Base-by-base conservation (phyloP, 352 stramenopile genomes). In the Phytophthora multivora region DNA sequence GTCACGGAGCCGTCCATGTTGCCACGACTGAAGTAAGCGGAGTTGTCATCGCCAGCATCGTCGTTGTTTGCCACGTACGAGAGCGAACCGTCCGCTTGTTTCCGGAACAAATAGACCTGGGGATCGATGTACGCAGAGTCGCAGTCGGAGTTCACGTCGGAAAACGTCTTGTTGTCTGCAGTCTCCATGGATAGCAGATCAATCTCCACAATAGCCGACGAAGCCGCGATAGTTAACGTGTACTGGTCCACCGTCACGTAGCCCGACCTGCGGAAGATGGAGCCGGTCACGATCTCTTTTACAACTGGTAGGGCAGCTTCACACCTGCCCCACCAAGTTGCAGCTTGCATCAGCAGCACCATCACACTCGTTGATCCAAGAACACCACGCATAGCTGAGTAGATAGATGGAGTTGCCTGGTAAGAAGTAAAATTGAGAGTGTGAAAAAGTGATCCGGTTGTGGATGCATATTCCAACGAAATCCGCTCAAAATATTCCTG, bases 71-170 rank as follows among this genome's bases (percentile, higher is more conserved):
- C 80, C 2, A 90, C 48, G 8, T 82, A 51, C 10, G 57, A 63
- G 21, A 84, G 55, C 5, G 58, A 52, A 4, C 69, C 63, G 3
- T 82, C 62, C 0, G 54, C 48, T 4, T 23, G 33, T 26, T 71
- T 73, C 19, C 52, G 36, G 43, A 86, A 89, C 9, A 90, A 53
- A 40, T 71, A 80, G 10, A 90, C 61, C 28, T 89, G 75, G 15
- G 83, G 84, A 66, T 90, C 80, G 38, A 91, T 89, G 59, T 73
- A 90, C 1, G 80, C 78, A 55, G 80, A 91, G 63, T 91, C 83
- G 41, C 83, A 91, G 51, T 91, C 78, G 6, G 28, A 26, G 58
- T 91, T 91, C 10, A 91, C 80, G 45, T 91, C 83, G 0, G 63
- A 47, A 19, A 76, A 76, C 2, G 58, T 72, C 42, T 46, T 30